These are phyloP conservation scores for Tritrichomonas musculus DNA, from an alignment of 208 protist species.

Conservation along the genomic window DNA sequence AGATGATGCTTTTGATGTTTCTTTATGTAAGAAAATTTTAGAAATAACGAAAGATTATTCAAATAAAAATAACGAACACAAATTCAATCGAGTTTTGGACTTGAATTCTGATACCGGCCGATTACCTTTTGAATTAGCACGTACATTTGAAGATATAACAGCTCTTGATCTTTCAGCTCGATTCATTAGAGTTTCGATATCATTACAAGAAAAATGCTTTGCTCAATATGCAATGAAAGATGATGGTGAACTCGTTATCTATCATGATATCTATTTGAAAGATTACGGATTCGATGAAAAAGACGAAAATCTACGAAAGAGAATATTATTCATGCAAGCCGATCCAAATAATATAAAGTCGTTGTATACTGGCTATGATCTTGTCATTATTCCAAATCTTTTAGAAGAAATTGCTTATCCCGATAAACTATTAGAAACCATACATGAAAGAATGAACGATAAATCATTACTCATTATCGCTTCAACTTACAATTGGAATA, in stretches of 20 bases:
- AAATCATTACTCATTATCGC: conserved; percentile 46
- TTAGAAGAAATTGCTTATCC: conserved; percentile 46
- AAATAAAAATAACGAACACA: not conserved
- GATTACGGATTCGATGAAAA: not conserved
- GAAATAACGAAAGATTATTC: not conserved
- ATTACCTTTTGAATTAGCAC: conserved; percentile 52
- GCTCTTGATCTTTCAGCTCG: conserved; percentile 41
- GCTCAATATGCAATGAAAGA: not conserved
- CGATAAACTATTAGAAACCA: not conserved
- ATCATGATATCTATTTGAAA: not conserved
- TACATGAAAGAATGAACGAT: conserved; percentile 45
- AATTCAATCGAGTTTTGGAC: conserved; percentile 47
- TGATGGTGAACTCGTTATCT: conserved; percentile 1
- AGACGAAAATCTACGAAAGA: not conserved
- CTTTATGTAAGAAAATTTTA: not conserved
- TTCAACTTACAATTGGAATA: conserved; percentile 51
- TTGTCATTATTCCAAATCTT: conserved; percentile 48
- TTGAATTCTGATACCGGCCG: conserved; percentile 52
- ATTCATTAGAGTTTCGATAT: conserved; percentile 42
- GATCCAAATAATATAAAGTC: conserved; percentile 45
- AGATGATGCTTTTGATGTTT: not conserved
- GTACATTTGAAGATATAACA: conserved; percentile 44
- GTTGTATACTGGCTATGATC: conserved; percentile 39
- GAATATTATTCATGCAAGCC: conserved; percentile 47
- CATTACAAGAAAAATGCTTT: conserved; percentile 28